Percentiles rank a stretch among this genome's conserved stretches.
Conservation (phyloP, 495 filamentous ascomycete genomes). For the Penicillium goetzii region DNA sequence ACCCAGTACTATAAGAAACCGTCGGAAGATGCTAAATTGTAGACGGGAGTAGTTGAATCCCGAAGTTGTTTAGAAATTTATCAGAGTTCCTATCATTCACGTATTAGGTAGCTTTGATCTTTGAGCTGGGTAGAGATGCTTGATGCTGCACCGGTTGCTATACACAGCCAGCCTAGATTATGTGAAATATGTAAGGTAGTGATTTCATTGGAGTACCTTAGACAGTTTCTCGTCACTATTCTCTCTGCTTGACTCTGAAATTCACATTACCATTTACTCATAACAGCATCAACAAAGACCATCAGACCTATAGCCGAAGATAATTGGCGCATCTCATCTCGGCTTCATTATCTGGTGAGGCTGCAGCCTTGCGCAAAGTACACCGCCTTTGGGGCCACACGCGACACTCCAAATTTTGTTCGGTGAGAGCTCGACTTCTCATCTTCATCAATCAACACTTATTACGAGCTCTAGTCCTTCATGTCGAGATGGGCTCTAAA, state of each 20-base stretch:
- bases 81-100: too few relatives aligned
- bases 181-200: too few relatives aligned
- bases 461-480: constrained; percentile 8
- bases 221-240: too few relatives aligned
- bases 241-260: too few relatives aligned
- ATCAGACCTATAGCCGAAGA: neutral
- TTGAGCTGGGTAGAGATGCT: too few relatives aligned
- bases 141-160: too few relatives aligned
- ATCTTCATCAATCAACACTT: neutral
- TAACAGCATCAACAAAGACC: too few relatives aligned
- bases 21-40: neutral
- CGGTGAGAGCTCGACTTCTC: neutral
- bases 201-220: too few relatives aligned
- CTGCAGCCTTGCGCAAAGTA: neutral
- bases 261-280: too few relatives aligned
- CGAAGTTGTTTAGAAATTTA: too few relatives aligned
- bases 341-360: neutral
- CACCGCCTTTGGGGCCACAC: neutral
- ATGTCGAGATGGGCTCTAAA: constrained; percentile 40
- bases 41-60: neutral
- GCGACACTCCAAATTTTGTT: neutral
- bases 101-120: too few relatives aligned
- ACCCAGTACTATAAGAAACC: constrained; percentile 33
- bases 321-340: neutral
- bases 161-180: too few relatives aligned